These are phyloP conservation scores for Cucumis melo DNA, from an alignment of 306 rosid species.

Conservation along the genomic window DNA sequence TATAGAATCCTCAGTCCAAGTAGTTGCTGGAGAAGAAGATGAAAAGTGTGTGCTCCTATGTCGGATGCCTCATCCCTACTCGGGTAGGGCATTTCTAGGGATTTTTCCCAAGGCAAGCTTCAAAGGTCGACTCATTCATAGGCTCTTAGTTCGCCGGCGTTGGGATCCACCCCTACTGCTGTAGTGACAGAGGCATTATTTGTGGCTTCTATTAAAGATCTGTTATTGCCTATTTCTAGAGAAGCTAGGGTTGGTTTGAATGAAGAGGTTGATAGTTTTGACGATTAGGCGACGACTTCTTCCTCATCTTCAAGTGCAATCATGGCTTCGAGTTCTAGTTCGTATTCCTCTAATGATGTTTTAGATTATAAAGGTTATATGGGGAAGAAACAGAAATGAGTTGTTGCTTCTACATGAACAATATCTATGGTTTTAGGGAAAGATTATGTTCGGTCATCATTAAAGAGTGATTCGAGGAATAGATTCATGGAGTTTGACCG, in stretches of 20 bases:
- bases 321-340: slow-evolving; percentile 36
- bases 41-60: too few relatives aligned
- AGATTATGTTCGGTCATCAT: slow-evolving; percentile 36
- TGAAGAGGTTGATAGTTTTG: slow-evolving; percentile 21
- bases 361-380: slow-evolving; percentile 26
- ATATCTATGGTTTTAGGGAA: slow-evolving; percentile 73
- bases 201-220: slow-evolving; percentile 32
- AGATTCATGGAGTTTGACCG: slow-evolving; percentile 24
- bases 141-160: slow-evolving; percentile 15
- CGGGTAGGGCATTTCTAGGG: too few relatives aligned
- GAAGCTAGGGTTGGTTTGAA: slow-evolving; percentile 22
- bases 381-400: slow-evolving; percentile 52
- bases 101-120: too few relatives aligned
- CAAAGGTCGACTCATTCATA: too few relatives aligned
- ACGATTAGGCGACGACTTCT: slow-evolving; percentile 20
- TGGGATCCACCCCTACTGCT: slow-evolving; percentile 2
- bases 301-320: slow-evolving; percentile 18
- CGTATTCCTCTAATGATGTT: slow-evolving; percentile 54
- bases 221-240: slow-evolving; percentile 5
- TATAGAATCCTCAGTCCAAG: too few relatives aligned
- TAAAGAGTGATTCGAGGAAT: slow-evolving; percentile 17
- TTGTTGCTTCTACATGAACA: slow-evolving; percentile 58
- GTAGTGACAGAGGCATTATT: slow-evolving; percentile 34
- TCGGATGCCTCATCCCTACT: too few relatives aligned
- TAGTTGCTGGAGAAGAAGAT: too few relatives aligned